phyloP scores from a whole-genome alignment of 495 filamentous ascomycete genomes.

The Schizothecium vesticola region DNA sequence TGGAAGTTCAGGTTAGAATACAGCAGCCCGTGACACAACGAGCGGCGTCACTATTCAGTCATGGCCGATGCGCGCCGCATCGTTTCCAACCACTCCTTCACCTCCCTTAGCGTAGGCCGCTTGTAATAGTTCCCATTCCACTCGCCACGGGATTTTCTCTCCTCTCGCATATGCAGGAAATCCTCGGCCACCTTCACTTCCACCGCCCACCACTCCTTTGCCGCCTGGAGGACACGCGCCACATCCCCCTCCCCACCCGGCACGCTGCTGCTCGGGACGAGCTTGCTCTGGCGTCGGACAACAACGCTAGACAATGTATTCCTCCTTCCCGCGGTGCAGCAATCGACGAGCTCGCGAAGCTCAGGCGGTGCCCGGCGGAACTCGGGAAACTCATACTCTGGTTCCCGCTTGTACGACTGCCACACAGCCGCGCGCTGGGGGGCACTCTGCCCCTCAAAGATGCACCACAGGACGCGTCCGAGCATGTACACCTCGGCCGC shows the following conservation, averaged over 20 bases:
- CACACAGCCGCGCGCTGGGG: constrained; percentile 43
- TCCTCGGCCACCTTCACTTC: constrained; percentile 39
- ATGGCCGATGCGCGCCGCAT: not conserved
- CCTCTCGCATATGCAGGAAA: constrained; percentile 30
- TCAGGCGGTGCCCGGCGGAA: constrained; percentile 34
- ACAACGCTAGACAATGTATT: constrained; percentile 31
- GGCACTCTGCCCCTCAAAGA: constrained; percentile 46
- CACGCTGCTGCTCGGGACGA: constrained; percentile 25
- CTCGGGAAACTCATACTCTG: constrained; percentile 43
- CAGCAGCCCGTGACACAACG: not conserved
- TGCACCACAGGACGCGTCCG: constrained; percentile 47
- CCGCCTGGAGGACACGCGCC: constrained; percentile 27
- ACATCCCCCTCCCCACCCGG: constrained; percentile 11
- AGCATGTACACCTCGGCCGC: constrained; percentile 49
- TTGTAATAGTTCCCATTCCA: constrained; percentile 42
- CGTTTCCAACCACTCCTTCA: constrained; percentile 13
- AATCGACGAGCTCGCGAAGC: constrained; percentile 37
- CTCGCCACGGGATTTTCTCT: constrained; percentile 25
- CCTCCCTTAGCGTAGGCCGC: constrained; percentile 34
- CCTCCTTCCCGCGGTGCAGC: constrained; percentile 41
- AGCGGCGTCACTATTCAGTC: not conserved
- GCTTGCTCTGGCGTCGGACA: constrained; percentile 32
- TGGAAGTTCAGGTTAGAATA: not conserved
- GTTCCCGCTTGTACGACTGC: constrained; percentile 45
- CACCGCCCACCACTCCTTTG: constrained; percentile 35